Percentiles rank a stretch among this genome's conserved stretches.
These are phyloP conservation scores for Rhododendron williamsianum DNA, from an alignment of 148 eudicot species.

Conservation along the genomic window DNA sequence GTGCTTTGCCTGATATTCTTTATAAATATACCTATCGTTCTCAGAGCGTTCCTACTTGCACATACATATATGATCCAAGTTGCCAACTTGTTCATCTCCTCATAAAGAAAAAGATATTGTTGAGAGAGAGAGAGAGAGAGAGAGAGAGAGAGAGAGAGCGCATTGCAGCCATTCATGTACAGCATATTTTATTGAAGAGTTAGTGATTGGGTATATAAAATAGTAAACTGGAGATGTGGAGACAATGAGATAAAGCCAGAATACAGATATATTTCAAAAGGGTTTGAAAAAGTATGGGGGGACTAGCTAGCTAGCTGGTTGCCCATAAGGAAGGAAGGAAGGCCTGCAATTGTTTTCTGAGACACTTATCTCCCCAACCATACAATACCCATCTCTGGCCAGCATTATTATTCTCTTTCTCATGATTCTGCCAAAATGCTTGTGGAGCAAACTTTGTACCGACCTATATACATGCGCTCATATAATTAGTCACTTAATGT, in stretches of 20 bases:
- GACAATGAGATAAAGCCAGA: not conserved
- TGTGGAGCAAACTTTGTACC: not conserved
- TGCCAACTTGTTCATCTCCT: not conserved
- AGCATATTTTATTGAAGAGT: not conserved
- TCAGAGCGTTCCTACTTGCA: not conserved
- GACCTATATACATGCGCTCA: not conserved
- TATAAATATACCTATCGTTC: not conserved
- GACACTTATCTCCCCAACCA: not conserved
- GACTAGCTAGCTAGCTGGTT: not conserved
- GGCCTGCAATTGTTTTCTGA: not conserved
- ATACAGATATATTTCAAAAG: no score
- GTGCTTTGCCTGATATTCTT: not conserved
- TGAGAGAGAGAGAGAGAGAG: not conserved
- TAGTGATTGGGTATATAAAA: not conserved
- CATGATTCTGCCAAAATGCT: not conserved
- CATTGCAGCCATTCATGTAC: not conserved
- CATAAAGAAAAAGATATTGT: not conserved
- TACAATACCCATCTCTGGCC: not conserved
- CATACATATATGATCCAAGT: not conserved
- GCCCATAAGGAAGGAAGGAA: not conserved
- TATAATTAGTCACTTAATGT: not conserved
- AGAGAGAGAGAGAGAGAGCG: not conserved
- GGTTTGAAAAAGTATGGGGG: not conserved
- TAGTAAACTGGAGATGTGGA: not conserved
- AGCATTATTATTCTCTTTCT: not conserved